phyloP scores from a whole-genome alignment of 2,329 filamentous ascomycete species.

The Pseudogymnoascus sp. region DNA sequence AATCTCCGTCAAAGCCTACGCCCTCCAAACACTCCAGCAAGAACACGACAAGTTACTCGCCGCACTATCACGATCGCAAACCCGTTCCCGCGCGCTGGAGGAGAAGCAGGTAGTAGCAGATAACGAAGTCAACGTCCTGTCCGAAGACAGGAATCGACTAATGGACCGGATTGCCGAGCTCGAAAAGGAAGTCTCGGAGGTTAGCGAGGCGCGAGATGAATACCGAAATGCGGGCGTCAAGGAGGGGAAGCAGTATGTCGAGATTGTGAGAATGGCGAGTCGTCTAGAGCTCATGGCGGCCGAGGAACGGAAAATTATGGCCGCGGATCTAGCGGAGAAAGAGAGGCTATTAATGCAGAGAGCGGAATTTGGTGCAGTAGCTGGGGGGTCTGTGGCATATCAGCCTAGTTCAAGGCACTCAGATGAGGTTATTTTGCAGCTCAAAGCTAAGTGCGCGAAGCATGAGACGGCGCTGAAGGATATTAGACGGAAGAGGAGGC shows the following conservation, averaged over 20 bases:
- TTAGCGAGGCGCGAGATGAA: slow-evolving; percentile 39
- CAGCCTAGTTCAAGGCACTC: background rate
- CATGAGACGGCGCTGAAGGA: background rate
- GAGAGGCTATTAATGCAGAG: background rate
- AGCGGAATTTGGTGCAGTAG: background rate
- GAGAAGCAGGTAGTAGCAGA: slow-evolving; percentile 42
- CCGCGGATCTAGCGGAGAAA: background rate
- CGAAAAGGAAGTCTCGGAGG: slow-evolving; percentile 40
- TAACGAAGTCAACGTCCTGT: slow-evolving; percentile 41
- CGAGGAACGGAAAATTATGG: slow-evolving; percentile 48
- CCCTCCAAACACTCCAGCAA: slow-evolving; percentile 42
- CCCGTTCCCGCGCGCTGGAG: slow-evolving; percentile 40
- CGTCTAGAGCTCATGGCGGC: slow-evolving; percentile 23
- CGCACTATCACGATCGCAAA: slow-evolving; percentile 41
- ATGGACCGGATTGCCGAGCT: slow-evolving; percentile 37
- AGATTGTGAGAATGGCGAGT: slow-evolving; percentile 27
- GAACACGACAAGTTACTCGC: slow-evolving; percentile 45
- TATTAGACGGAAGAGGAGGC: background rate
- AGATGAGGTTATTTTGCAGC: background rate
- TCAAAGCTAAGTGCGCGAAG: background rate
- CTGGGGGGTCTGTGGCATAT: background rate
- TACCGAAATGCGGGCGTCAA: slow-evolving; percentile 28
- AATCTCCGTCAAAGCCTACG: slow-evolving; percentile 43
- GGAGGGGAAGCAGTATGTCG: slow-evolving; percentile 27
- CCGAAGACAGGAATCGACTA: slow-evolving; percentile 41